A percentile compares a stretch with the other conserved stretches of the same genome.
Conservation (phyloP, 208 protist species). For the Trypanosoma cruzi region DNA sequence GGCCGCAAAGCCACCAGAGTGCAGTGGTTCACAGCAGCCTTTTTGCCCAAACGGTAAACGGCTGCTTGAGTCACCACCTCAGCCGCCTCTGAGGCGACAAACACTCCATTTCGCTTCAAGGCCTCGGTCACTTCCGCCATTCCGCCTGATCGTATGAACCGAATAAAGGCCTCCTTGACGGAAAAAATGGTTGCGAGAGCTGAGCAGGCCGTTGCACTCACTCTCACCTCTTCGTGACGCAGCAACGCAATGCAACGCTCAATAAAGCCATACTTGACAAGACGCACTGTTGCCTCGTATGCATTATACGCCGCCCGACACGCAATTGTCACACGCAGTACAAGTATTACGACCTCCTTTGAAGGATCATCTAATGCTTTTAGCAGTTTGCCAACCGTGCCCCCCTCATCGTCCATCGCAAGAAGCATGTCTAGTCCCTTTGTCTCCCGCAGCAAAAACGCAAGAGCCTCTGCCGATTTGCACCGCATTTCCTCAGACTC, state of each 20-base stretch:
- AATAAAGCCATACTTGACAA: conserved; percentile 52
- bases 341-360: conserved; percentile 59
- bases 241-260: conserved; percentile 43
- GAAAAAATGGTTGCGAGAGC: conserved; percentile 56
- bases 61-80: conserved; percentile 60
- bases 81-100: conserved; percentile 60
- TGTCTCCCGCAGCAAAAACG: conserved; percentile 59
- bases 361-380: conserved; percentile 43
- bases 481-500: conserved; percentile 64
- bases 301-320: conserved; percentile 67
- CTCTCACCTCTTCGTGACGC: conserved; percentile 32
- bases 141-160: conserved; percentile 44
- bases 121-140: conserved; percentile 48
- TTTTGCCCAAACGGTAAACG: conserved; percentile 56
- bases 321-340: conserved; percentile 57
- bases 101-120: conserved; percentile 41
- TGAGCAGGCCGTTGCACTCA: conserved; percentile 58
- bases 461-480: conserved; percentile 58
- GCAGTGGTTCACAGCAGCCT: conserved; percentile 45
- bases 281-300: conserved; percentile 47
- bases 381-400: conserved; percentile 37
- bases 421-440: conserved; percentile 51
- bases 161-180: conserved; percentile 76
- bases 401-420: conserved; percentile 31
- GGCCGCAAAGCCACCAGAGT: conserved; percentile 49